These are phyloP conservation scores for Sporothrix brunneoviolacea DNA, from an alignment of 2,329 filamentous ascomycete genomes.

Conservation along the genomic window DNA sequence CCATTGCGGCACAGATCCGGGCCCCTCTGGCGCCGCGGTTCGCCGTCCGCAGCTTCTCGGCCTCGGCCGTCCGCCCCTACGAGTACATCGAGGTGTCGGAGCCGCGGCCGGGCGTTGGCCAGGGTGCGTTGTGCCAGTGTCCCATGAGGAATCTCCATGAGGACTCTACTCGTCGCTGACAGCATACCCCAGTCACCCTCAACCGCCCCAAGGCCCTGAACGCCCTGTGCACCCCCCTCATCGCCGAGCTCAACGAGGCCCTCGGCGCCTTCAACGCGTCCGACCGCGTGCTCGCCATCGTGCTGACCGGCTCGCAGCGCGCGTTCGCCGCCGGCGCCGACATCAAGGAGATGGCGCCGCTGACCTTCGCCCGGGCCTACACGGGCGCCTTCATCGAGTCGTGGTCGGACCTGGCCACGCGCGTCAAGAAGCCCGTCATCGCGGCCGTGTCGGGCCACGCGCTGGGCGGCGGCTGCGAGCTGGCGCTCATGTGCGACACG, in stretches of 20 bases:
- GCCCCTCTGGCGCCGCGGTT: constrained; percentile 50
- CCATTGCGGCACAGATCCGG: constrained; percentile 55
- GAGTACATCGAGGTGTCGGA: constrained; percentile 76
- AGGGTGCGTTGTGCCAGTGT: constrained; percentile 63
- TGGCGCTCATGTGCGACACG: constrained; percentile 96
- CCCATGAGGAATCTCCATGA: too few relatives aligned
- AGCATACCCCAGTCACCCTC: constrained; percentile 82
- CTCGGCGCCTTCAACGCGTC: constrained; percentile 64
- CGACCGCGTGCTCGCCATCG: constrained; percentile 63
- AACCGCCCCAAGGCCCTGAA: constrained; percentile 95
- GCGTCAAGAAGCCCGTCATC: constrained; percentile 89
- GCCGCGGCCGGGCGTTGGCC: constrained; percentile 81
- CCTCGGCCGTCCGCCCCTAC: constrained; percentile 46
- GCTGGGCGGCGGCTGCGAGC: constrained; percentile 89
- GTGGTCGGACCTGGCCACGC: constrained; percentile 80
- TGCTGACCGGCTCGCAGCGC: constrained; percentile 82
- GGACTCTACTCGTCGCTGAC: too few relatives aligned
- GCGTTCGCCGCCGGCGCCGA: constrained; percentile 95
- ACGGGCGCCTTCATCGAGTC: constrained; percentile 87
- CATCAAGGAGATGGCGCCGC: constrained; percentile 97
- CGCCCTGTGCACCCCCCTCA: constrained; percentile 84
- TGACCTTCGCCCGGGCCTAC: constrained; percentile 85
- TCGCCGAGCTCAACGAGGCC: constrained; percentile 79
- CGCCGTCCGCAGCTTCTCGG: constrained; percentile 43
- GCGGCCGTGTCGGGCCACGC: constrained; percentile 92